phyloP scores from a whole-genome alignment of 495 filamentous ascomycete species.

The Podospora sp. region DNA sequence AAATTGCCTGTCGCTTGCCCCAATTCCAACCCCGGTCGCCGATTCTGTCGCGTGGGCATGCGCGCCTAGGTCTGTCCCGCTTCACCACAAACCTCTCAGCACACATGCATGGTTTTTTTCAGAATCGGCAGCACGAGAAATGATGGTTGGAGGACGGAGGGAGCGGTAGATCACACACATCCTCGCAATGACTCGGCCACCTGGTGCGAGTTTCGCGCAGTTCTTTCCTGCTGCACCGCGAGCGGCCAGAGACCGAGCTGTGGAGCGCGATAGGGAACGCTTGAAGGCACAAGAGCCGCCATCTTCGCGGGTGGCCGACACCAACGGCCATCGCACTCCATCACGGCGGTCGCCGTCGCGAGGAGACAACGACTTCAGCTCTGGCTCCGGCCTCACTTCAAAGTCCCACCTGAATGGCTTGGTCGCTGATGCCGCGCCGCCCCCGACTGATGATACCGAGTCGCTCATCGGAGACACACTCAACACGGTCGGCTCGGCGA shows the following conservation, averaged over 20 bases:
- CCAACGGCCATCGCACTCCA: constrained; percentile 28
- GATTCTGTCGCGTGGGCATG: constrained; percentile 34
- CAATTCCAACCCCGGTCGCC: constrained; percentile 15
- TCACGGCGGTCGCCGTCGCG: constrained; percentile 18
- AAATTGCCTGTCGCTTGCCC: constrained; percentile 1
- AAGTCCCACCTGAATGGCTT: constrained; percentile 36
- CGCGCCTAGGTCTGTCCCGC: constrained; percentile 30
- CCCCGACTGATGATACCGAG: constrained; percentile 58
- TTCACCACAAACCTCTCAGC: constrained; percentile 18
- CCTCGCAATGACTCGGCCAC: constrained; percentile 74
- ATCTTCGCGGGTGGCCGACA: constrained; percentile 27
- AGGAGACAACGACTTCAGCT: constrained; percentile 22
- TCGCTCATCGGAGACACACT: constrained; percentile 62
- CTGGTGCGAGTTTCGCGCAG: constrained; percentile 78
- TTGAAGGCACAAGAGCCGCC: constrained; percentile 40
- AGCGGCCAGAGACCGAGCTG: constrained; percentile 57
- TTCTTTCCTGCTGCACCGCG: constrained; percentile 87
- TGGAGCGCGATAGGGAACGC: constrained; percentile 53
- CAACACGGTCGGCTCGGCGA: constrained; percentile 66
- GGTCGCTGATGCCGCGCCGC: constrained; percentile 41
- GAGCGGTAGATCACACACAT: constrained; percentile 48
- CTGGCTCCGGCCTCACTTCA: constrained; percentile 22
- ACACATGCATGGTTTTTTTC: constrained; percentile 48
- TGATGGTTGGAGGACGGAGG: constrained; percentile 57
- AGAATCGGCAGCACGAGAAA: constrained; percentile 48